Evolutionary conservation across 768 basidiomycete species (phyloP).

Genomic region (Cantharellus anzutake): DNA sequence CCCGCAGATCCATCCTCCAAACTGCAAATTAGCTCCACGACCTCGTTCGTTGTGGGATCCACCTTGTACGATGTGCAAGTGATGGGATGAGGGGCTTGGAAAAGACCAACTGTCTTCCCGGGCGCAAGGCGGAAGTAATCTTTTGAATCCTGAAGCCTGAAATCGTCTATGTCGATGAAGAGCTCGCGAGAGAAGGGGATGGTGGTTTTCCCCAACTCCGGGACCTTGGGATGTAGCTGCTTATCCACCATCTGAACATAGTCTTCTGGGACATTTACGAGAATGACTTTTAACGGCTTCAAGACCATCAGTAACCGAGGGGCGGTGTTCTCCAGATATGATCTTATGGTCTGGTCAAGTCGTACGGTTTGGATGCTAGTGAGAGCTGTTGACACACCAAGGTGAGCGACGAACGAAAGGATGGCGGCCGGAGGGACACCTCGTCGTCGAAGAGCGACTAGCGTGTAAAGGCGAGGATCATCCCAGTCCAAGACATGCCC

Average conservation of each 20-base stretch:
- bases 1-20: slow-evolving; percentile 45
- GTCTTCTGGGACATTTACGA: slow-evolving; percentile 81
- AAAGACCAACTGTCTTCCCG: slow-evolving; percentile 91
- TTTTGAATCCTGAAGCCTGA: slow-evolving; percentile 73
- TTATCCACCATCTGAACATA: slow-evolving; percentile 72
- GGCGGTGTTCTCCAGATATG: slow-evolving; percentile 74
- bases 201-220: slow-evolving; percentile 60
- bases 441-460: slow-evolving; percentile 85
- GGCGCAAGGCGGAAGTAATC: slow-evolving; percentile 98
- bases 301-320: slow-evolving; percentile 85
- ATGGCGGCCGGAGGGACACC: slow-evolving; percentile 96
- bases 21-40: slow-evolving; percentile 60
- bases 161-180: slow-evolving; percentile 88
- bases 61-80: slow-evolving; percentile 81
- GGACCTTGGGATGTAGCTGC: slow-evolving; percentile 84
- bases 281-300: slow-evolving; percentile 72
- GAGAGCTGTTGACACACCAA: slow-evolving; percentile 80
- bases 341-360: slow-evolving; percentile 77
- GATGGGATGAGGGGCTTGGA: slow-evolving; percentile 82
- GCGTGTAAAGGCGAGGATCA: slow-evolving; percentile 90
- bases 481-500: slow-evolving; percentile 86
- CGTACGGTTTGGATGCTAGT: slow-evolving; percentile 74
- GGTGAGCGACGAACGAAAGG: slow-evolving; percentile 72
- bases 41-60: slow-evolving; percentile 49
- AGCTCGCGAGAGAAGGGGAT: slow-evolving; percentile 77